These are phyloP conservation scores for Podospora fimiseda DNA, from an alignment of 495 filamentous ascomycete species.

Conservation along the genomic window DNA sequence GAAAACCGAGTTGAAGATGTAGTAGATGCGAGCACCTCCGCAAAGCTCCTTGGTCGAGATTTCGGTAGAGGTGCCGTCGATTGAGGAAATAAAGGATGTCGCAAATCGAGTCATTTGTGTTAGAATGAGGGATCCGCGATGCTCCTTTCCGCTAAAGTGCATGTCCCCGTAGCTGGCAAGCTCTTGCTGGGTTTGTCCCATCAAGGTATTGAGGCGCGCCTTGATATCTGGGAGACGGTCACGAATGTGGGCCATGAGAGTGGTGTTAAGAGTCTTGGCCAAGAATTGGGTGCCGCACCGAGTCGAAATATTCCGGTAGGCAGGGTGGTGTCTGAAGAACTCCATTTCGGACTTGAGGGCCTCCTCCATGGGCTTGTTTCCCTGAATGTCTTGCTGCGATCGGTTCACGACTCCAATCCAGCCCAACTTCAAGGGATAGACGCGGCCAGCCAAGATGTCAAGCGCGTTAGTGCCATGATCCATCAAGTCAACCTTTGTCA, in stretches of 20 bases:
- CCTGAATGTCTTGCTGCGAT: conserved; percentile 97
- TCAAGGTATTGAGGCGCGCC: conserved; percentile 90
- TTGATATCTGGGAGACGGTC: conserved; percentile 97
- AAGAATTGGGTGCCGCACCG: conserved; percentile 93
- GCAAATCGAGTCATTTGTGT: conserved; percentile 98
- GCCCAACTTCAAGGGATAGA: conserved; percentile 94
- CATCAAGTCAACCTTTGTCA: conserved; percentile 98
- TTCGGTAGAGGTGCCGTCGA: conserved; percentile 95
- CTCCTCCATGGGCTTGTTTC: conserved; percentile 82
- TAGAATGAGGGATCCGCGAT: conserved; percentile 87
- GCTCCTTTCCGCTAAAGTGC: conserved; percentile 96
- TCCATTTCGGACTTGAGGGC: conserved; percentile 86
- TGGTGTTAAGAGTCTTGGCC: conserved; percentile 90
- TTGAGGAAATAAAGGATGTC: conserved; percentile 95
- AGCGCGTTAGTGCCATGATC: conserved; percentile 98
- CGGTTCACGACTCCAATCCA: conserved; percentile 98
- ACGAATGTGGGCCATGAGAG: conserved; percentile 93
- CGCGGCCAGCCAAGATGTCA: conserved; percentile 90
- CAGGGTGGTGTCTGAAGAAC: conserved; percentile 95
- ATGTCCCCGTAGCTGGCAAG: conserved; percentile 97
- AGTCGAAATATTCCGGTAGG: conserved; percentile 91
- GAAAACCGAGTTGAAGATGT: conserved; percentile 99
- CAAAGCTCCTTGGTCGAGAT: conserved; percentile 98
- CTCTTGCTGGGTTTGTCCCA: conserved; percentile 99
- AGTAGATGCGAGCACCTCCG: conserved; percentile 95